Evolutionary conservation across 2,329 filamentous ascomycete species (phyloP), one percentile per base, ranked within the genome.

Genomic region (Periglandula ipomoeae): DNA sequence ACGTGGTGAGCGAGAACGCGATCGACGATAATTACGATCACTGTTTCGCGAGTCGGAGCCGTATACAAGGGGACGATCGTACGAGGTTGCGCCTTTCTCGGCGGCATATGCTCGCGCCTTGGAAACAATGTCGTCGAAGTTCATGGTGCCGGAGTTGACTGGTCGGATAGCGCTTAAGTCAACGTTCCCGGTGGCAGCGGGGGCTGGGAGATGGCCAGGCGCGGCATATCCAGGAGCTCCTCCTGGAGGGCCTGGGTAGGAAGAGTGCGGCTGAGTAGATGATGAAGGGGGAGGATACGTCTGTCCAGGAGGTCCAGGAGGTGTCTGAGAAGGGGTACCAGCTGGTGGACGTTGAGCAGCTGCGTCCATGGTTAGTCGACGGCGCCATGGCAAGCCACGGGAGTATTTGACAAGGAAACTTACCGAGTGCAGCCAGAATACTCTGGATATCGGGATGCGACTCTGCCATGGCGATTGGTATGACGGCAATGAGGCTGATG

Each of bases 61-160:
- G 57, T 75, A 78, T 46, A 68, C 68, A 48, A 68, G 65, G 37
- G 75, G 74, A 46, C 79, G 73, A 44, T 84, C 80, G 63, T 83
- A 84, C 15, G 76, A 73, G 34, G 76, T 70, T 30, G 89, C 72
- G 52, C 87, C 87, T 61, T 88, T 87, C 63, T 91, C 84, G 26
- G 85, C 82, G 37, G 89, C 87, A 65, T 87, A 87, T 38, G 84
- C 85, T 63, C 87, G 86, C 42, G 88, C 89, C 64, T 89, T 88
- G 35, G 89, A 87, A 58, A 95, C 84, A 44, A 88, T 86, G 64
- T 94, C 88, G 50, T 85, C 79, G 55, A 95, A 84, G 65, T 84
- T 91, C 58, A 94, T 84, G 19, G 85, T 88, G 50, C 89, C 89
- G 26, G 86, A 87, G 62, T 78, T 88, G 48, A 85, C 78, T 4